Conservation (phyloP, 768 basidiomycete genomes). For the Hysterangium stoloniferum region DNA sequence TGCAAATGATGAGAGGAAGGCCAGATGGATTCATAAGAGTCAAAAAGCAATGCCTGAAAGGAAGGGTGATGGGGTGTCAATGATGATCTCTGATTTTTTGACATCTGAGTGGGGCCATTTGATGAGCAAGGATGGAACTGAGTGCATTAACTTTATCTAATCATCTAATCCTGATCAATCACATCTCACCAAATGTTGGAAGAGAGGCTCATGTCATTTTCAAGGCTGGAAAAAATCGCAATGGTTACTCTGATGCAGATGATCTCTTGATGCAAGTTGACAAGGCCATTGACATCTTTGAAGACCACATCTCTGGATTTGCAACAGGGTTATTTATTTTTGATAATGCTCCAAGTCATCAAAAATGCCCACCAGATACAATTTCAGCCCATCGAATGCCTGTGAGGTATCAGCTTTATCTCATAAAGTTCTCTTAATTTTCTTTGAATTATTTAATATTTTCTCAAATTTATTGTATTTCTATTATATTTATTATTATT, state of each 20-base stretch:
- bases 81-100: constrained; percentile 7
- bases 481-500: no score
- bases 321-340: constrained; percentile 12
- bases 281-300: constrained; percentile 13
- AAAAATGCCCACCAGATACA: constrained; percentile 15
- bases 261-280: constrained; percentile 11
- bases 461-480: no score
- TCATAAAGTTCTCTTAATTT: no score
- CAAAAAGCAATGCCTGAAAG: background rate
- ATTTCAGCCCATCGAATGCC: constrained; percentile 17
- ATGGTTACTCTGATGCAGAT: constrained; percentile 12
- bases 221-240: constrained; percentile 5
- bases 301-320: constrained; percentile 15
- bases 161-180: no score
- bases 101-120: background rate
- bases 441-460: no score
- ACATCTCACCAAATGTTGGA: no score
- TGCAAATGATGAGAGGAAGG: constrained; percentile 1
- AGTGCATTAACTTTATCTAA: no score
- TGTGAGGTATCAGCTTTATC: no score
- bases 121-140: background rate
- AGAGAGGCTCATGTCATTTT: constrained; percentile 4
- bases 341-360: constrained; percentile 14
- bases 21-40: background rate
- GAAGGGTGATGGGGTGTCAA: constrained; percentile 3